Percentiles rank a stretch among this genome's conserved stretches.
phyloP scores from a whole-genome alignment of 768 basidiomycete species.

The Gloeostereum incarnatum region DNA sequence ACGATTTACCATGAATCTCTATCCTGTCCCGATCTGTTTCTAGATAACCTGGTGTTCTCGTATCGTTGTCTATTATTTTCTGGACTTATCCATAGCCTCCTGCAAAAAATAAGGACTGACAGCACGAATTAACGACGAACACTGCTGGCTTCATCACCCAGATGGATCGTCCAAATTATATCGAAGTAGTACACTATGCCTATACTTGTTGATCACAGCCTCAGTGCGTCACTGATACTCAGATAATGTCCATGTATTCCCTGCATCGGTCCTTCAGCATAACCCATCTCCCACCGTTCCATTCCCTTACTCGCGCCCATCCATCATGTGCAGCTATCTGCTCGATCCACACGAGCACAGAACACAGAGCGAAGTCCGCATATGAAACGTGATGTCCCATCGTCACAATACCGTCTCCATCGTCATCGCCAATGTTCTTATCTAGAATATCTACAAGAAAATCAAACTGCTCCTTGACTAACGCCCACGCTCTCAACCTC shows the following conservation, averaged over 20 bases:
- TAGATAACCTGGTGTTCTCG: too few species aligned
- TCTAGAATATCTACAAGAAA: constrained; percentile 33
- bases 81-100: too few species aligned
- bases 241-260: constrained; percentile 42
- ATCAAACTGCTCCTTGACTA: constrained; percentile 35
- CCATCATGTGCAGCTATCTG: constrained; percentile 40
- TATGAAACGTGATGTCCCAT: constrained; percentile 42
- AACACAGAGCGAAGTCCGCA: constrained; percentile 42
- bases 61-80: too few species aligned
- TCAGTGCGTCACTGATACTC: too few species aligned
- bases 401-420: constrained; percentile 33
- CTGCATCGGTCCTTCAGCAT: constrained; percentile 32
- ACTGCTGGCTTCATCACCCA: too few species aligned
- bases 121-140: too few species aligned
- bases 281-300: constrained; percentile 43
- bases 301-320: constrained; percentile 35
- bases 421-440: constrained; percentile 35
- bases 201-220: too few species aligned
- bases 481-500: constrained; percentile 37
- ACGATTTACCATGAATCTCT: too few species aligned
- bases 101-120: too few species aligned
- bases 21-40: too few species aligned
- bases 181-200: too few species aligned
- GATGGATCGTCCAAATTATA: too few species aligned
- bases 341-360: constrained; percentile 43